phyloP scores from a whole-genome alignment of 2,329 filamentous ascomycete genomes.

The Hortaea werneckii region DNA sequence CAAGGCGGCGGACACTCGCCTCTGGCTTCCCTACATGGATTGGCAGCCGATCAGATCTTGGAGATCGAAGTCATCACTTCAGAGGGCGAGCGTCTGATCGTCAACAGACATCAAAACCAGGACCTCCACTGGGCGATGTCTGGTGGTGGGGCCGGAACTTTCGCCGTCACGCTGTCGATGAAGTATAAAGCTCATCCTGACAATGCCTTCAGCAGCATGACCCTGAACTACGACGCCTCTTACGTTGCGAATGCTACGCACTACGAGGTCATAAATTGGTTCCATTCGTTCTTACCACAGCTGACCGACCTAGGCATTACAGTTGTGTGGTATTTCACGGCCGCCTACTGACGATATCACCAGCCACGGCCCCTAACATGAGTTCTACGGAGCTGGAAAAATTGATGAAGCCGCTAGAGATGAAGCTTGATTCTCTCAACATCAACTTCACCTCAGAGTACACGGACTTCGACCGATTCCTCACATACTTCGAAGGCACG shows the following conservation, averaged over 20 bases:
- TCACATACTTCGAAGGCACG: not conserved
- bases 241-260: not conserved
- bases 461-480: not conserved
- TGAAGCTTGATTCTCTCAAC: not conserved
- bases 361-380: not conserved
- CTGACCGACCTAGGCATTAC: not conserved
- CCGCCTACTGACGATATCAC: not conserved
- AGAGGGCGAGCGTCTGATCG: conserved; percentile 38
- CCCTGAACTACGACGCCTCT: not conserved
- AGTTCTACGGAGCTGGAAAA: not conserved
- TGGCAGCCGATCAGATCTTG: conserved; percentile 51
- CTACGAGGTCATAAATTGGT: not conserved
- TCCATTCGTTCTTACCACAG: not conserved
- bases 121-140: conserved; percentile 56
- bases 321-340: not conserved
- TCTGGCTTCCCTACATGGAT: conserved; percentile 45
- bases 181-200: conserved; percentile 44
- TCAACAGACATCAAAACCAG: conserved; percentile 37
- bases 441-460: not conserved
- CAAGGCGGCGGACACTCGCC: conserved; percentile 52
- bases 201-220: not conserved
- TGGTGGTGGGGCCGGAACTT: conserved; percentile 51
- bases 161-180: conserved; percentile 46
- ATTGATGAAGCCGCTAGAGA: not conserved
- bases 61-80: conserved; percentile 39